Evolutionary conservation across 2,329 filamentous ascomycete species (phyloP).

Genomic region (Botrytis hyacinthi): DNA sequence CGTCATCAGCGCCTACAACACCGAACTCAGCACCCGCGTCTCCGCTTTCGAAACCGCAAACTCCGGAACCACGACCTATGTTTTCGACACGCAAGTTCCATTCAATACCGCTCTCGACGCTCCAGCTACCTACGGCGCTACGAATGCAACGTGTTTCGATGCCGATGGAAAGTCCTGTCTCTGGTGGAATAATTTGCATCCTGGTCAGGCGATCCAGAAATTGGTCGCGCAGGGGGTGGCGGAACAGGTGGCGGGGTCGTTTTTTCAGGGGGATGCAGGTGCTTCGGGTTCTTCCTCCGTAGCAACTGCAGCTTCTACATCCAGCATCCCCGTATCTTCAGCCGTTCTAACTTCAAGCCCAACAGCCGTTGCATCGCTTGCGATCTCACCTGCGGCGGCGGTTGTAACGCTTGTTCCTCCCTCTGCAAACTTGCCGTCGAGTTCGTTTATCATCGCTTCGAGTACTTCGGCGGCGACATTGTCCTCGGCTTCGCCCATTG

Average conservation of each 20-base stretch:
- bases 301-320: not conserved
- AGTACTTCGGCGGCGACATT: too few species aligned
- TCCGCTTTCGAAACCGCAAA: not conserved
- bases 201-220: constrained; percentile 27
- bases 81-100: not conserved
- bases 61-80: not conserved
- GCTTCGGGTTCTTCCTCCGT: not conserved
- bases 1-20: constrained; percentile 3
- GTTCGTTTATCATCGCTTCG: too few species aligned
- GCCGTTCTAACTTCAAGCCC: not conserved
- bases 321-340: not conserved
- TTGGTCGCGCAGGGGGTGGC: constrained; percentile 23
- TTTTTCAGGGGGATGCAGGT: not conserved
- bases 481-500: too few species aligned
- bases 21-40: not conserved
- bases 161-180: constrained; percentile 28
- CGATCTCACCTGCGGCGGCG: not conserved
- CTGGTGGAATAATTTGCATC: constrained; percentile 30
- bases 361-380: too few species aligned
- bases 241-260: not conserved
- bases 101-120: not conserved
- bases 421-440: rapidly evolving
- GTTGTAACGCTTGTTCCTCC: not conserved
- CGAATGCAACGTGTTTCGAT: constrained; percentile 26
- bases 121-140: constrained; percentile 24